These are phyloP conservation scores for Trichophyton schoenleinii DNA, from an alignment of 2,329 filamentous ascomycete species.

Conservation along the genomic window DNA sequence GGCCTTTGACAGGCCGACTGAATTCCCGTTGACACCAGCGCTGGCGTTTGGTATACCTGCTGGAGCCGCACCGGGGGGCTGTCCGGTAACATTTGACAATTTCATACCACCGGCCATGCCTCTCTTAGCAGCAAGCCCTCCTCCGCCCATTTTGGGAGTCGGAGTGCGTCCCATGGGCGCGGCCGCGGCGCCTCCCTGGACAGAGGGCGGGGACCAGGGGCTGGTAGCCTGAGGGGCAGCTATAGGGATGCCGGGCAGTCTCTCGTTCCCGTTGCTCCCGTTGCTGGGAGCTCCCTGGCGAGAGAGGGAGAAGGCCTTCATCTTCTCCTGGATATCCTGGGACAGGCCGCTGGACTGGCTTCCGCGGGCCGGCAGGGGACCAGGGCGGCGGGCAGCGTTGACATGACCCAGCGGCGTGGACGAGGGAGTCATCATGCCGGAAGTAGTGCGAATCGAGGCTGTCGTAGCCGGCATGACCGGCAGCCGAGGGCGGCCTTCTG, in stretches of 20 bases:
- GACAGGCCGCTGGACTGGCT: slow-evolving; percentile 41
- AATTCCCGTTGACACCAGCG: not conserved
- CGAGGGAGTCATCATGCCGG: slow-evolving; percentile 53
- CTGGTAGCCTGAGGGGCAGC: not conserved
- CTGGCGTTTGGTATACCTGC: slow-evolving; percentile 9
- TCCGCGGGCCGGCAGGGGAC: slow-evolving; percentile 35
- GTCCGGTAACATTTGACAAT: slow-evolving; percentile 36
- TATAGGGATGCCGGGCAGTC: not conserved
- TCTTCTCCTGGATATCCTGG: slow-evolving; percentile 54
- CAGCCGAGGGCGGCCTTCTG: slow-evolving; percentile 39
- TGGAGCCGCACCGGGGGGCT: slow-evolving; percentile 6
- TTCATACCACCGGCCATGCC: slow-evolving; percentile 36
- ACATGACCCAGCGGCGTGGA: slow-evolving; percentile 73
- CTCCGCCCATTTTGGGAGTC: slow-evolving; percentile 30
- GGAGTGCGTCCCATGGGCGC: slow-evolving; percentile 8
- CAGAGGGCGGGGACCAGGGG: slow-evolving; percentile 13
- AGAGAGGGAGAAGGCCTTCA: slow-evolving; percentile 57
- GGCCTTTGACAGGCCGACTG: not conserved
- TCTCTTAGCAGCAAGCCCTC: slow-evolving; percentile 35
- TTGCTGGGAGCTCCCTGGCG: slow-evolving; percentile 27
- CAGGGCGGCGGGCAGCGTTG: slow-evolving; percentile 51
- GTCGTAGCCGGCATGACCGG: slow-evolving; percentile 26
- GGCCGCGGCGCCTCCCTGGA: not conserved
- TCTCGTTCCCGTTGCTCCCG: not conserved
- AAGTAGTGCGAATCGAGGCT: slow-evolving; percentile 20